These are phyloP conservation scores for Fraxinus pennsylvanica DNA, from an alignment of 257 asterid species.

Conservation along the genomic window DNA sequence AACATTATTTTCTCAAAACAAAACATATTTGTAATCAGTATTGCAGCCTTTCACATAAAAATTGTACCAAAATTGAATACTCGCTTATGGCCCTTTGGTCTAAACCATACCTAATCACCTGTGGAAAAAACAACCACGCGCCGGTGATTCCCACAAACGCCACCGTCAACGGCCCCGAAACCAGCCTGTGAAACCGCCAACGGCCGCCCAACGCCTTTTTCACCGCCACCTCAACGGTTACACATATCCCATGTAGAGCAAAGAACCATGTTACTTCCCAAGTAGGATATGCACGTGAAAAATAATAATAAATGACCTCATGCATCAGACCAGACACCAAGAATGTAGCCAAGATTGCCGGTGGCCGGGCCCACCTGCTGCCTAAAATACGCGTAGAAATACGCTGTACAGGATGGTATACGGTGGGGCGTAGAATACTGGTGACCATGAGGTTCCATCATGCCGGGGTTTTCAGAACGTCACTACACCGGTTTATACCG, in stretches of 20 bases:
- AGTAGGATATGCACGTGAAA: constrained; percentile 55
- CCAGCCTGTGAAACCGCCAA: constrained; percentile 39
- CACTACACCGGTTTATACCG: too few species aligned
- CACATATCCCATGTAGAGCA: constrained; percentile 56
- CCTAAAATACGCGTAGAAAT: constrained; percentile 29
- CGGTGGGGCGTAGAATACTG: constrained; percentile 33
- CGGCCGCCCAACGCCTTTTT: constrained; percentile 40
- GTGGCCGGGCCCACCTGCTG: constrained; percentile 28
- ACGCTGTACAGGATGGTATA: constrained; percentile 53
- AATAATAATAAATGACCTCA: constrained; percentile 52
- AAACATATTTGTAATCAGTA: too few species aligned
- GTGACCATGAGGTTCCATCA: constrained; percentile 37
- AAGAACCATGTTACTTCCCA: constrained; percentile 84
- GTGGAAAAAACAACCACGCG: constrained; percentile 75
- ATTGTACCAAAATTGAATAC: constrained; percentile 20
- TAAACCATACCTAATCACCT: constrained; percentile 41
- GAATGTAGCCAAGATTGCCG: constrained; percentile 51
- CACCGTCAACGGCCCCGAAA: constrained; percentile 59
- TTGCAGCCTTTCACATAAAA: not conserved
- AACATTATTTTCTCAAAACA: too few species aligned
- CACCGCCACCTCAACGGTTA: constrained; percentile 41
- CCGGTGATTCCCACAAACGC: constrained; percentile 55
- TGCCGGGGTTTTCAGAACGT: too few species aligned
- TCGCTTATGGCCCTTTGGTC: constrained; percentile 50
- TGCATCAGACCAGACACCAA: constrained; percentile 82